Conservation (phyloP, 2,329 filamentous ascomycete genomes). For the Alternaria panax region DNA sequence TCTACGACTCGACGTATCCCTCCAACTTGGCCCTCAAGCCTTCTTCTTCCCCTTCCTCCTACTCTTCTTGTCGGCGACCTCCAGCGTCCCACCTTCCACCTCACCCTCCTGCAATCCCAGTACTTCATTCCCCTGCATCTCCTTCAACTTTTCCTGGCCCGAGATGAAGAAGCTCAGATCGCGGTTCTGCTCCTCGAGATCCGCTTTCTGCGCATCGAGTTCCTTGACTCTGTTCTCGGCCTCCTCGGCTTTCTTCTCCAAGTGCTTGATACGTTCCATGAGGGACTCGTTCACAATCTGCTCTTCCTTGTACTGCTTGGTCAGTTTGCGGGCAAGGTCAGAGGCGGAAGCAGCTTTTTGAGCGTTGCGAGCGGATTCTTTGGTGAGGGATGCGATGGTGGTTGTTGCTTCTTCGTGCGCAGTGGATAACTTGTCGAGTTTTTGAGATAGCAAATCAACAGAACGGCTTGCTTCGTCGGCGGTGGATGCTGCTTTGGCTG, state of each 20-base stretch:
- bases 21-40: slow-evolving; percentile 8
- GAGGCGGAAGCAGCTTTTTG: slow-evolving; percentile 73
- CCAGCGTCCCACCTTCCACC: slow-evolving; percentile 53
- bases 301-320: slow-evolving; percentile 82
- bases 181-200: slow-evolving; percentile 84
- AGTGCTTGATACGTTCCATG: slow-evolving; percentile 78
- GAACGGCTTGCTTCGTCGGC: slow-evolving; percentile 67
- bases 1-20: background rate
- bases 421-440: slow-evolving; percentile 62
- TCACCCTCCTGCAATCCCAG: slow-evolving; percentile 70
- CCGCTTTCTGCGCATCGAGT: slow-evolving; percentile 64
- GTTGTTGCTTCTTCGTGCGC: slow-evolving; percentile 62
- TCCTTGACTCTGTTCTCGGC: slow-evolving; percentile 58
- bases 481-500: slow-evolving; percentile 72
- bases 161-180: slow-evolving; percentile 89
- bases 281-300: slow-evolving; percentile 83
- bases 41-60: slow-evolving; percentile 39
- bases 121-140: slow-evolving; percentile 74
- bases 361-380: slow-evolving; percentile 66
- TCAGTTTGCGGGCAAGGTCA: slow-evolving; percentile 75
- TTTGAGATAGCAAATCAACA: slow-evolving; percentile 59
- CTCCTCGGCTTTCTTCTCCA: slow-evolving; percentile 65
- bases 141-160: slow-evolving; percentile 79
- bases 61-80: slow-evolving; percentile 42
- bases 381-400: slow-evolving; percentile 73